Evolutionary conservation across 2,329 filamentous ascomycete species (phyloP).

Genomic region (Nannizzia gypsea): DNA sequence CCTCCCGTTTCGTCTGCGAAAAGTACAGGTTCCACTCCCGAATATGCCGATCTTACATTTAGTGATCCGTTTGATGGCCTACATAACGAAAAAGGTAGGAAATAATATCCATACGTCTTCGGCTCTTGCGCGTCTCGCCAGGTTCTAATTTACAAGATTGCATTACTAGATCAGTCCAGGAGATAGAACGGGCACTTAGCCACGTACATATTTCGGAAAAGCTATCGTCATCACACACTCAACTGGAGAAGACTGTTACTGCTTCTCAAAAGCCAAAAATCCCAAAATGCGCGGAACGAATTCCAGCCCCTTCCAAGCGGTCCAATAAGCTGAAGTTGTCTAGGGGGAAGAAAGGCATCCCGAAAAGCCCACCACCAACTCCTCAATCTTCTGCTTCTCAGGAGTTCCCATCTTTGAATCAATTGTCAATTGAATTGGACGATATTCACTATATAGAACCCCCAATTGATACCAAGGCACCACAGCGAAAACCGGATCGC

Average conservation of each 20-base stretch:
- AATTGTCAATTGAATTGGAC: background rate
- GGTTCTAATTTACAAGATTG: slow-evolving; percentile 1
- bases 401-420: background rate
- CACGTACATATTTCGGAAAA: background rate
- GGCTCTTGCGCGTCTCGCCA: background rate
- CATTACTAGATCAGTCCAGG: background rate
- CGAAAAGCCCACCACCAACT: background rate
- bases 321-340: background rate
- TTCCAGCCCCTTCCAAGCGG: background rate
- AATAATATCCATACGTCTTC: background rate
- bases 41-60: background rate
- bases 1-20: background rate
- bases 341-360: background rate
- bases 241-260: background rate
- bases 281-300: background rate
- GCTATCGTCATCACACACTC: background rate
- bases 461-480: background rate
- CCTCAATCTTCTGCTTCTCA: background rate
- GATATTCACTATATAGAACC: background rate
- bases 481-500: background rate
- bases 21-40: background rate
- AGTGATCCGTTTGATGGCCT: background rate
- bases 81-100: background rate
- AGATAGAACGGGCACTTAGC: background rate
- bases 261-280: background rate